These are phyloP conservation scores for Phytopythium litorale DNA, from an alignment of 352 stramenopile species.

Conservation along the genomic window DNA sequence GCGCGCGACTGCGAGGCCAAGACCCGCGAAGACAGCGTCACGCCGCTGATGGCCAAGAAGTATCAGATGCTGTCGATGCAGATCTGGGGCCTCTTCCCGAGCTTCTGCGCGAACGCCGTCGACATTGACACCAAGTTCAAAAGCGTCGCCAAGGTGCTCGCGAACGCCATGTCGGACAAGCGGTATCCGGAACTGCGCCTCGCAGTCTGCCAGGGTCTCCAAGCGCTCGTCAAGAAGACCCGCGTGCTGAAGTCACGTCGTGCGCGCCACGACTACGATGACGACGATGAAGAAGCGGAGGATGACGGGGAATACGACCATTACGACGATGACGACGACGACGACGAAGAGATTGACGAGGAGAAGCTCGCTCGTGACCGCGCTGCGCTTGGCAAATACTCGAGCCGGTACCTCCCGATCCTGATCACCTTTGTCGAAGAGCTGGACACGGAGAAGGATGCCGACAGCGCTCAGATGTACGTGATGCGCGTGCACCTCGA, in stretches of 20 bases:
- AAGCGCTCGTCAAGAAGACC: conserved; percentile 73
- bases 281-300: conserved; percentile 35
- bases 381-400: conserved; percentile 72
- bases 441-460: conserved; percentile 70
- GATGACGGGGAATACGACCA: conserved; percentile 30
- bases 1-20: conserved; percentile 70
- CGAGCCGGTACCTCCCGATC: conserved; percentile 79
- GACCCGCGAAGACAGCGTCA: conserved; percentile 57
- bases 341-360: conserved; percentile 58
- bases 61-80: conserved; percentile 76
- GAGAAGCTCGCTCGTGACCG: conserved; percentile 72
- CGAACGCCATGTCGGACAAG: conserved; percentile 85
- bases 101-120: conserved; percentile 60
- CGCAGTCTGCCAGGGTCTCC: conserved; percentile 81
- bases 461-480: conserved; percentile 53
- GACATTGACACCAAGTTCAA: conserved; percentile 83
- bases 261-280: conserved; percentile 41
- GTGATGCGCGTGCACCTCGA: not conserved
- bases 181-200: conserved; percentile 81
- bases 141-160: conserved; percentile 82
- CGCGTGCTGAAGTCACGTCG: conserved; percentile 38
- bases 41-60: conserved; percentile 67
- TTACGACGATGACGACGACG: conserved; percentile 38
- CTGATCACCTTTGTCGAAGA: conserved; percentile 84
- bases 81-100: conserved; percentile 81